Percentiles rank a stretch among this genome's conserved stretches.
Conservation (phyloP, 139 green algal genomes). For the Eudorina sp. region DNA sequence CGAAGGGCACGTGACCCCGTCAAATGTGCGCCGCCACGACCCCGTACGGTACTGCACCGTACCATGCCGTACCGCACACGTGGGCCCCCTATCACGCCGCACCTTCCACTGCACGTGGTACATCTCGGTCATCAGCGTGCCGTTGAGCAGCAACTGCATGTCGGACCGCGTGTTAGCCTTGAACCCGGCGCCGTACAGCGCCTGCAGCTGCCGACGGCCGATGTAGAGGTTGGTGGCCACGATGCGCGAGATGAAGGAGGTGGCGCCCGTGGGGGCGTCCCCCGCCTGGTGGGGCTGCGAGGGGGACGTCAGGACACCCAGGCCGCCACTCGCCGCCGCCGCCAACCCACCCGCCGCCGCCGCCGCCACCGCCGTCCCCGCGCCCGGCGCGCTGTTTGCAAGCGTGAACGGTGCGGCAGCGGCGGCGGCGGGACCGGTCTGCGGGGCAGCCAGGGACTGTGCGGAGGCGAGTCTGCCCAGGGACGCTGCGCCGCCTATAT, state of each 20-base stretch:
- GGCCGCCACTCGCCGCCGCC: neutral
- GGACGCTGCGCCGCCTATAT: too few species aligned
- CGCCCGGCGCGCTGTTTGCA: too few species aligned
- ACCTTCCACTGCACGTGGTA: slow-evolving; percentile 36
- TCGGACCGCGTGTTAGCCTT: neutral
- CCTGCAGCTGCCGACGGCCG: slow-evolving; percentile 37
- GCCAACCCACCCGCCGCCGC: too few species aligned
- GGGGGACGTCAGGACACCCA: neutral
- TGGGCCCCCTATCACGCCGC: too few species aligned
- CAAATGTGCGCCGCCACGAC: too few species aligned
- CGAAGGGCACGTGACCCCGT: too few species aligned
- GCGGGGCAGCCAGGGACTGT: too few species aligned
- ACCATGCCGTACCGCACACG: neutral
- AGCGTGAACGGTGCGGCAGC: too few species aligned
- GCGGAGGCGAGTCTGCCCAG: too few species aligned
- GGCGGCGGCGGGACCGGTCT: too few species aligned
- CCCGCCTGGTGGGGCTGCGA: neutral
- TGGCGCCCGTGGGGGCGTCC: neutral
- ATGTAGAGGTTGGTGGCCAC: slow-evolving; percentile 47
- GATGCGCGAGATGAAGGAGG: slow-evolving; percentile 18
- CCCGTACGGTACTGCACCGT: neutral
- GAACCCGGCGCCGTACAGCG: slow-evolving; percentile 34
- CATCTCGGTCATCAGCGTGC: neutral
- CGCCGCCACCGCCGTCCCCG: too few species aligned
- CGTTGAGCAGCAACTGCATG: slow-evolving; percentile 29